A percentile compares a stretch with the other conserved stretches of the same genome.
Evolutionary conservation across 2,329 filamentous ascomycete species (phyloP).

Genomic region (Scytalidium lignicola): DNA sequence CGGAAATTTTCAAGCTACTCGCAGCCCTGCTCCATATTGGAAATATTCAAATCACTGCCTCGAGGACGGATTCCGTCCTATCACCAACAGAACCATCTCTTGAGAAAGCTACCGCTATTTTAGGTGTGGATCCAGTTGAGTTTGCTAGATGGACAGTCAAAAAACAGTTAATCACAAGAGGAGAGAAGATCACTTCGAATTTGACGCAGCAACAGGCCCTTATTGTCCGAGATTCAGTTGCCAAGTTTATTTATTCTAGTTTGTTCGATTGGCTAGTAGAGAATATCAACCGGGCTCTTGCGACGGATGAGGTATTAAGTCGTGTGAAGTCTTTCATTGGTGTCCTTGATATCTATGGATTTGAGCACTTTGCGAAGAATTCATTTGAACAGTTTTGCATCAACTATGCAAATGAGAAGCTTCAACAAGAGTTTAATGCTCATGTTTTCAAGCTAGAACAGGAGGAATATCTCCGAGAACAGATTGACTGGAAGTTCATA

Average conservation of each 20-base stretch:
- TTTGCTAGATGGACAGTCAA: conserved; percentile 99
- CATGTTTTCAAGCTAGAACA: conserved; percentile 99
- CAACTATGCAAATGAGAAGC: conserved; percentile 99
- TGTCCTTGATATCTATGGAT: conserved; percentile 98
- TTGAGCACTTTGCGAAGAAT: conserved; percentile 99
- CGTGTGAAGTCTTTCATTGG: conserved; percentile 89
- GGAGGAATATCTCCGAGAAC: conserved; percentile 90
- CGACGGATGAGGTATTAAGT: conserved; percentile 78
- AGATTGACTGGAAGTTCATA: conserved; percentile 99
- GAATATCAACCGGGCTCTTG: conserved; percentile 85
- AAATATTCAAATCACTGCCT: conserved; percentile 92
- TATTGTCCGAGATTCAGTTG: conserved; percentile 93
- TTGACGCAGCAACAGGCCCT: conserved; percentile 87
- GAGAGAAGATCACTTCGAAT: conserved; percentile 96
- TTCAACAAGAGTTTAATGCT: conserved; percentile 98
- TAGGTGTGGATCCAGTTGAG: conserved; percentile 79
- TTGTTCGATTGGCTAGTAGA: conserved; percentile 99
- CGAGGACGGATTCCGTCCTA: conserved; percentile 81
- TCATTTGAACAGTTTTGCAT: conserved; percentile 99
- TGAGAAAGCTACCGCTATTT: conserved; percentile 72
- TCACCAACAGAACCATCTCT: conserved; percentile 76
- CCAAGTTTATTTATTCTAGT: conserved; percentile 98
- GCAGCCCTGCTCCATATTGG: conserved; percentile 90
- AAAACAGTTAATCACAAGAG: conserved; percentile 93
- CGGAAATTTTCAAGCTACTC: conserved; percentile 82